Conservation (phyloP, 176 grass and related monocot species). For the Puya raimondii region DNA sequence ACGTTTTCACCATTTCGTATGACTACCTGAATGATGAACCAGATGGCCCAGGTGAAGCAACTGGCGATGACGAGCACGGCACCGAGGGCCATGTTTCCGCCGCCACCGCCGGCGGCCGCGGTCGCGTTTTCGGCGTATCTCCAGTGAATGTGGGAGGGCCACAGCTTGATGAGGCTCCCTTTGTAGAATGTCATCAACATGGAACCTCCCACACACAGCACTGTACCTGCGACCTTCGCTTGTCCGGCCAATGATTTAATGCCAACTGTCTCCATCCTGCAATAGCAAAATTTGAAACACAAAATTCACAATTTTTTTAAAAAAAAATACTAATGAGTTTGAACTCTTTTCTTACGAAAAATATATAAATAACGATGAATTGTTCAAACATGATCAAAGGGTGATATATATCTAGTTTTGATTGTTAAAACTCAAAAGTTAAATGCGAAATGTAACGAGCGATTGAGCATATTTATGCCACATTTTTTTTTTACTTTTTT, state of each 20-base stretch:
- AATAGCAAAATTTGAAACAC: neutral
- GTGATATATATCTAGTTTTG: too few relatives aligned
- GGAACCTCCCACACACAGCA: conserved; percentile 29
- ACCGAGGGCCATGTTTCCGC: conserved; percentile 28
- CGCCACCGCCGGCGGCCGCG: neutral
- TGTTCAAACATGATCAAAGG: too few relatives aligned
- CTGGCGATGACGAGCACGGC: conserved; percentile 60
- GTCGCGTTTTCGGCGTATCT: conserved; percentile 11
- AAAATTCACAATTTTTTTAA: neutral
- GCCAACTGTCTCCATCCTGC: conserved; percentile 35
- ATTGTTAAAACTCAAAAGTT: too few relatives aligned
- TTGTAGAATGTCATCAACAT: conserved; percentile 38
- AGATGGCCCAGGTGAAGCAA: conserved; percentile 62
- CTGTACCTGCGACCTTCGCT: conserved; percentile 26
- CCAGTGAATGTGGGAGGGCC: conserved; percentile 48
- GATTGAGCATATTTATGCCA: too few relatives aligned
- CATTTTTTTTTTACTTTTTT: too few relatives aligned
- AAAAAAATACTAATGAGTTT: neutral
- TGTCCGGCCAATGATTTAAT: conserved; percentile 34
- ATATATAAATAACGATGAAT: too few relatives aligned
- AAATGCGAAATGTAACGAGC: too few relatives aligned
- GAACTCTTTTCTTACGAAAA: neutral
- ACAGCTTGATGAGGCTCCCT: conserved; percentile 26
- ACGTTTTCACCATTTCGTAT: too few relatives aligned
- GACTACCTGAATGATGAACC: conserved; percentile 74